Evolutionary conservation across 345 rosid species (phyloP).

Genomic region (Gossypioides kirkii): DNA sequence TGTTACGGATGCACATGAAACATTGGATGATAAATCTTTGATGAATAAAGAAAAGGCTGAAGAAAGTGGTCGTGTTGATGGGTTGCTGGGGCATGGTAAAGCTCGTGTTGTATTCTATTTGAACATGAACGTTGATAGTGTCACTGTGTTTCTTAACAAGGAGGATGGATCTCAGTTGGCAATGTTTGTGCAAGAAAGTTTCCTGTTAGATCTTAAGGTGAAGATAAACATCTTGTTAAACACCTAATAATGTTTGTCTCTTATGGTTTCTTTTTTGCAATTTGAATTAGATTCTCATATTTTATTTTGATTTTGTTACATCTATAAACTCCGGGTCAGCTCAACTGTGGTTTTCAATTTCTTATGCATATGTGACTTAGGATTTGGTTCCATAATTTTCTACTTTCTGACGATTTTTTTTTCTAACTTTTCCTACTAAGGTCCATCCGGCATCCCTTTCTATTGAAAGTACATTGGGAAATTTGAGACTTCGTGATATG

Average conservation of each 20-base stretch:
- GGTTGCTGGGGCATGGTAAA: conserved; percentile 92
- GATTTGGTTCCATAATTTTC: conserved; percentile 3
- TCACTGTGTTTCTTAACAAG: conserved; percentile 82
- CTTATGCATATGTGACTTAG: background rate
- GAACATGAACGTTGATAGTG: conserved; percentile 84
- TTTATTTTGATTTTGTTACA: background rate
- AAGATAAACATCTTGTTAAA: conserved; percentile 6
- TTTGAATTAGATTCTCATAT: background rate
- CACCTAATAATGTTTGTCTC: conserved; percentile 3
- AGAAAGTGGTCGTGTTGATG: conserved; percentile 69
- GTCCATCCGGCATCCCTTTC: conserved; percentile 89
- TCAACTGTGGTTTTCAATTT: background rate
- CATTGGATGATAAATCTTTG: conserved; percentile 40
- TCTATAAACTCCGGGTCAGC: background rate
- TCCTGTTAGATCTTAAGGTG: conserved; percentile 87
- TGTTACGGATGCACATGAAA: conserved; percentile 27
- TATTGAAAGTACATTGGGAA: conserved; percentile 88
- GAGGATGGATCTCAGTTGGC: conserved; percentile 98
- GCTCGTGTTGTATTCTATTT: conserved; percentile 84
- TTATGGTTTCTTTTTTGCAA: background rate
- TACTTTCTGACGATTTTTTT: conserved; percentile 25
- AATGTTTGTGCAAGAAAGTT: conserved; percentile 90
- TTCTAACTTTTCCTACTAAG: conserved; percentile 35
- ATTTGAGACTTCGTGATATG: conserved; percentile 90
- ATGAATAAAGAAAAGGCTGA: conserved; percentile 57